Conservation (phyloP, 768 basidiomycete species). For the Hemileccinum rubropunctum region DNA sequence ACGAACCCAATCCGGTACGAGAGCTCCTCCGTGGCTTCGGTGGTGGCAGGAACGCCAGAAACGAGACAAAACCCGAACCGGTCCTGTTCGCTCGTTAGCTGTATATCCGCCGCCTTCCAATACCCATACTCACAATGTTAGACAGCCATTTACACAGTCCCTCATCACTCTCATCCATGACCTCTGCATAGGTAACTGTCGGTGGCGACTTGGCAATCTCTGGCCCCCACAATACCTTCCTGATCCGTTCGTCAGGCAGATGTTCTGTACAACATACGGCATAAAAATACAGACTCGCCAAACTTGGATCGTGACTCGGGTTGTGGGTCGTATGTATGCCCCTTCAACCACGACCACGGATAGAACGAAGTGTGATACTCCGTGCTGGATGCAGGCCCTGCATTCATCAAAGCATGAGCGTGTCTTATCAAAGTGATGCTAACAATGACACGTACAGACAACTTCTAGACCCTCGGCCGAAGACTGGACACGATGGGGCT, state of each 20-base stretch:
- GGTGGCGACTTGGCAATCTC: conserved; percentile 76
- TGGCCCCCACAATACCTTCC: conserved; percentile 80
- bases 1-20: conserved; percentile 80
- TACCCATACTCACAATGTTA: conserved; percentile 58
- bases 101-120: neutral
- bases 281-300: conserved; percentile 44
- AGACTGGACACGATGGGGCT: conserved; percentile 55
- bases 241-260: neutral
- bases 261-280: neutral
- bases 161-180: conserved; percentile 59
- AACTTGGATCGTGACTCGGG: conserved; percentile 20
- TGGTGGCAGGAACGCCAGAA: conserved; percentile 71
- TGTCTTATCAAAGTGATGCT: neutral
- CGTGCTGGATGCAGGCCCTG: conserved; percentile 29
- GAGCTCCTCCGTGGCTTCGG: conserved; percentile 82
- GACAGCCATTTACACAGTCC: conserved; percentile 81
- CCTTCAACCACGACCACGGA: conserved; percentile 82
- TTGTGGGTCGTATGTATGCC: conserved; percentile 79
- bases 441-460: conserved; percentile 51
- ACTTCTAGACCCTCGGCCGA: conserved; percentile 67
- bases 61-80: conserved; percentile 89
- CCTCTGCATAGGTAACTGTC: conserved; percentile 66
- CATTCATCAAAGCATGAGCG: neutral
- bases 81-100: conserved; percentile 46
- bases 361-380: conserved; percentile 76